A percentile compares a stretch with the other conserved stretches of the same genome.
These are phyloP conservation scores for Candida krabiensis DNA, from an alignment of 805 yeast species.

Conservation along the genomic window DNA sequence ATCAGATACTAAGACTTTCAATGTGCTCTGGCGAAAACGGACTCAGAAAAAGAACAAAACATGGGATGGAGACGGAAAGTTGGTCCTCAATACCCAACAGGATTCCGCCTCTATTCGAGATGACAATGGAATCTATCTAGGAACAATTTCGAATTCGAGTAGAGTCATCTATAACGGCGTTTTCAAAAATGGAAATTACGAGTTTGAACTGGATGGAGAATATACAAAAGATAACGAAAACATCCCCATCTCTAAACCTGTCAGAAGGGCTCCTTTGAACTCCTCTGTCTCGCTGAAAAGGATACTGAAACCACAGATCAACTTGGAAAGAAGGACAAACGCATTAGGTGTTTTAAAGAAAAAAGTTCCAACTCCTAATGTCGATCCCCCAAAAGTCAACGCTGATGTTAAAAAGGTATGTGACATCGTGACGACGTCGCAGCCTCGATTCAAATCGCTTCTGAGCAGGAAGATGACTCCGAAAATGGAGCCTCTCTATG, in stretches of 20 bases:
- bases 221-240: constrained; percentile 18
- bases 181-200: constrained; percentile 55
- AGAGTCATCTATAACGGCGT: constrained; percentile 29
- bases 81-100: constrained; percentile 32
- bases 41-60: constrained; percentile 79
- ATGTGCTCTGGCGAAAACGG: constrained; percentile 67
- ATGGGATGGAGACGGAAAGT: constrained; percentile 91
- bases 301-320: constrained; percentile 2
- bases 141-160: constrained; percentile 19
- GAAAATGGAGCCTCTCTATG: constrained; percentile 38
- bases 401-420: background rate
- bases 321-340: background rate
- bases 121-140: constrained; percentile 30
- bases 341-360: background rate
- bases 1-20: constrained; percentile 14
- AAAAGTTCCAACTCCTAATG: background rate
- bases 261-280: constrained; percentile 8
- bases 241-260: constrained; percentile 11
- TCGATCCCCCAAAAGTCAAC: constrained; percentile 3
- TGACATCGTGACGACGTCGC: background rate
- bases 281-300: constrained; percentile 2
- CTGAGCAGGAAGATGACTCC: constrained; percentile 11
- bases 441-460: background rate
- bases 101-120: constrained; percentile 25
- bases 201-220: constrained; percentile 59